Conservation (phyloP, 805 yeast genomes). For the Suhomyces vadensis region DNA sequence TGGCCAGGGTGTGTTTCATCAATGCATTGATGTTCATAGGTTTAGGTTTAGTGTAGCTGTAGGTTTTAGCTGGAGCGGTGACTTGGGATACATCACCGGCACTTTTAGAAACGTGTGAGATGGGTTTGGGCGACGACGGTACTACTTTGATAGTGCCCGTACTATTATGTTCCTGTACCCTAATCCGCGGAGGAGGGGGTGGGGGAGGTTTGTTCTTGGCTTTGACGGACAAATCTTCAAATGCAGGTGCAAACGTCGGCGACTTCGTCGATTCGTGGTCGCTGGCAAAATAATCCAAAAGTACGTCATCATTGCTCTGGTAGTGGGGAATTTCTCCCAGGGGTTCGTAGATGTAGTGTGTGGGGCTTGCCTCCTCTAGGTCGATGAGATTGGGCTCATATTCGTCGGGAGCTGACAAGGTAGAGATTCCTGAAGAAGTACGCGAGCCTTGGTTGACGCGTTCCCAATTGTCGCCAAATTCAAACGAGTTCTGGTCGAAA, state of each 20-base stretch:
- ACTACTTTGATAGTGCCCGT: not conserved
- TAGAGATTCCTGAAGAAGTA: slow-evolving; percentile 8
- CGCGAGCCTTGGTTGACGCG: slow-evolving; percentile 5
- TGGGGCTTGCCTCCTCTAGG: slow-evolving; percentile 56
- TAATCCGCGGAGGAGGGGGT: slow-evolving; percentile 15
- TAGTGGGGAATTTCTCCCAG: not conserved
- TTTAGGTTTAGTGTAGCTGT: slow-evolving; percentile 40
- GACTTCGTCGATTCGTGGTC: slow-evolving; percentile 4
- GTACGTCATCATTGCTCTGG: slow-evolving; percentile 8
- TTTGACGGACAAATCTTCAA: slow-evolving; percentile 26
- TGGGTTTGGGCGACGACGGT: not conserved
- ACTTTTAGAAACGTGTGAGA: slow-evolving; percentile 2
- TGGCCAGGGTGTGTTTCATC: slow-evolving; percentile 24
- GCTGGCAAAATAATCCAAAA: slow-evolving; percentile 8
- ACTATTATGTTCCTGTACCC: not conserved
- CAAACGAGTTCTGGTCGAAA: slow-evolving; percentile 37
- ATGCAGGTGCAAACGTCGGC: slow-evolving; percentile 13
- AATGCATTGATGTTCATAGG: slow-evolving; percentile 37
- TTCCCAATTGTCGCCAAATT: slow-evolving; percentile 10
- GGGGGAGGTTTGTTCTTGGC: slow-evolving; percentile 13
- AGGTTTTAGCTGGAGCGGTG: slow-evolving; percentile 11
- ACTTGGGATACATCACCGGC: not conserved
- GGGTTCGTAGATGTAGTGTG: not conserved
- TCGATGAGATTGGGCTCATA: slow-evolving; percentile 63
- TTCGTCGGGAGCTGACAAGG: slow-evolving; percentile 7